phyloP scores from a whole-genome alignment of 2,329 filamentous ascomycete genomes.

The Colletotrichum lentis region DNA sequence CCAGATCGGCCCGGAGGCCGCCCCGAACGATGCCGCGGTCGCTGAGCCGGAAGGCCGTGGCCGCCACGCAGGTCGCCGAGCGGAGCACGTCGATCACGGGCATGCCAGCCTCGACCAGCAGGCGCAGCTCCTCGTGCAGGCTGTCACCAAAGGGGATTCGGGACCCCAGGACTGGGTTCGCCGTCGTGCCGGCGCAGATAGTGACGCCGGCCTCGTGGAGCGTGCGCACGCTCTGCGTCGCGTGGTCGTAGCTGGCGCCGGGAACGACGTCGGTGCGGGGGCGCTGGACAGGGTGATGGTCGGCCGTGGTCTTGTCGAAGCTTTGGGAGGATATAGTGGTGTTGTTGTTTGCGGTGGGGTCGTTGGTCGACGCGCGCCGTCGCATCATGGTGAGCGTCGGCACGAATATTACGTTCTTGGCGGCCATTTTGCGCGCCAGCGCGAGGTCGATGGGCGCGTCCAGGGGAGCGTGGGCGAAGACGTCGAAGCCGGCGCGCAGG shows the following conservation, averaged over 20 bases:
- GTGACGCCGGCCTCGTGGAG: constrained; percentile 44
- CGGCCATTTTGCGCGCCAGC: constrained; percentile 38
- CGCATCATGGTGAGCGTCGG: constrained; percentile 43
- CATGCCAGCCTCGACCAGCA: constrained; percentile 40
- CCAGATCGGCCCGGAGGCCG: constrained; percentile 44
- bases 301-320: not conserved
- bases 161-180: constrained; percentile 37
- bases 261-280: too few species aligned
- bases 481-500: constrained; percentile 43
- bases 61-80: constrained; percentile 39
- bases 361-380: not conserved
- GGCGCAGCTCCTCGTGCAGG: constrained; percentile 41
- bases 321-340: not conserved
- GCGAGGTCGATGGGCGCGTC: constrained; percentile 41
- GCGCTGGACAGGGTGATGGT: not conserved
- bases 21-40: constrained; percentile 42
- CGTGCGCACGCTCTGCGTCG: constrained; percentile 41
- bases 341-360: not conserved
- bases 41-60: constrained; percentile 39
- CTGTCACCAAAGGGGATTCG: constrained; percentile 38
- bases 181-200: constrained; percentile 46
- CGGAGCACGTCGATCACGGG: constrained; percentile 38
- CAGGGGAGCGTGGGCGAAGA: constrained; percentile 44
- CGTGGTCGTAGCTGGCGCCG: constrained; percentile 40
- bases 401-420: constrained; percentile 40